Percentiles rank a stretch among this genome's conserved stretches.
phyloP scores from a whole-genome alignment of 805 yeast species.

The Yarrowia sp. region DNA sequence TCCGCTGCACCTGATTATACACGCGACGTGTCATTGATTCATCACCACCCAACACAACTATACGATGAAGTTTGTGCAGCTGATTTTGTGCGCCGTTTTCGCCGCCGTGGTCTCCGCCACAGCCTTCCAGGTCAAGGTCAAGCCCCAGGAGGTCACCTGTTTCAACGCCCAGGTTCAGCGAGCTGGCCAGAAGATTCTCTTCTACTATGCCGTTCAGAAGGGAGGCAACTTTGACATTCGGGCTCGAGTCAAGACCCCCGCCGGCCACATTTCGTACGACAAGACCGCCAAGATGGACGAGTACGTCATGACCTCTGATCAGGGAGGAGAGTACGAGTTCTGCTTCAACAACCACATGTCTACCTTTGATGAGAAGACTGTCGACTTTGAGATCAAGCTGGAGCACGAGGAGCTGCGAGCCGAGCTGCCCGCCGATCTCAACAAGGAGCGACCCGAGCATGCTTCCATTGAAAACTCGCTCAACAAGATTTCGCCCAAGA shows the following conservation, averaged over 20 bases:
- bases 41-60: not conserved
- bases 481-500: constrained; percentile 35
- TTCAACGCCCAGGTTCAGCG: constrained; percentile 65
- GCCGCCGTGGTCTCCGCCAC: constrained; percentile 24
- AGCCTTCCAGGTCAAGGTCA: constrained; percentile 60
- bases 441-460: constrained; percentile 31
- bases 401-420: constrained; percentile 53
- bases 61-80: constrained; percentile 21
- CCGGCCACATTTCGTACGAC: constrained; percentile 50
- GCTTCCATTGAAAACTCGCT: constrained; percentile 38
- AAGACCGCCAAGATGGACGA: constrained; percentile 79
- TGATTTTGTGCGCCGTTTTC: constrained; percentile 22
- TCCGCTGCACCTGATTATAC: not conserved
- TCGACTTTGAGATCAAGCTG: constrained; percentile 70
- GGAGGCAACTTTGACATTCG: constrained; percentile 82
- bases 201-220: constrained; percentile 78
- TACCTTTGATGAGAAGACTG: constrained; percentile 75
- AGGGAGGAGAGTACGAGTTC: constrained; percentile 78
- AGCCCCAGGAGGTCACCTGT: constrained; percentile 74
- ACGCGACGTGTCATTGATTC: constrained; percentile 27
- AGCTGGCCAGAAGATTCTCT: constrained; percentile 60
- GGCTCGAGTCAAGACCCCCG: constrained; percentile 57
- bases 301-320: constrained; percentile 63
- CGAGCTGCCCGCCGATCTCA: constrained; percentile 49
- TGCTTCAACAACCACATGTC: constrained; percentile 83